phyloP scores from a whole-genome alignment of 495 filamentous ascomycete species.

The Copromyces sp. region DNA sequence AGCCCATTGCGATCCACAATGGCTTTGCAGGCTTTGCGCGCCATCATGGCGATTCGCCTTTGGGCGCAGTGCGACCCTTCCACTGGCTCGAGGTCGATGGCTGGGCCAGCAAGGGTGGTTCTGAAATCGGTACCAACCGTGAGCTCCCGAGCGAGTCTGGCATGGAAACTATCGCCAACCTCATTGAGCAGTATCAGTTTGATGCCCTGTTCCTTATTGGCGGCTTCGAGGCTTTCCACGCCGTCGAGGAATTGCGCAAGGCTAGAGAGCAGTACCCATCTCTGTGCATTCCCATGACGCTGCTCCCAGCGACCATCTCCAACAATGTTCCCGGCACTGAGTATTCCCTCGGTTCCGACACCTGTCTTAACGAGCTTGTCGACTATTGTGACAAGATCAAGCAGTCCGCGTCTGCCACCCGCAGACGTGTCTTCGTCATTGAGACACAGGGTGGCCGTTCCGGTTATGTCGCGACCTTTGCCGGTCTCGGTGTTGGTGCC shows the following conservation, averaged over 20 bases:
- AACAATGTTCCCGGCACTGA: conserved; percentile 98
- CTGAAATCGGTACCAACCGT: conserved; percentile 96
- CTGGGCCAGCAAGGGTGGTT: conserved; percentile 95
- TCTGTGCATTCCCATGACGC: conserved; percentile 85
- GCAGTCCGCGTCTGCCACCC: conserved; percentile 87
- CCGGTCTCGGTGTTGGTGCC: conserved; percentile 80
- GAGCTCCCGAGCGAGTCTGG: conserved; percentile 77
- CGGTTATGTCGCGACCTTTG: conserved; percentile 87
- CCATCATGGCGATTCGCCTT: conserved; percentile 73
- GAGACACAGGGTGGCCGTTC: conserved; percentile 94
- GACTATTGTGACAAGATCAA: conserved; percentile 95
- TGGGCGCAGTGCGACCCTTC: conserved; percentile 70
- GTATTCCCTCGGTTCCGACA: conserved; percentile 93
- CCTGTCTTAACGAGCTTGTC: conserved; percentile 93
- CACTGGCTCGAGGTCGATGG: conserved; percentile 88
- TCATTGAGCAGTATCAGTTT: conserved; percentile 78
- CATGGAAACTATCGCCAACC: conserved; percentile 69
- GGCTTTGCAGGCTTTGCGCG: conserved; percentile 92
- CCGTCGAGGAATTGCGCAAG: conserved; percentile 74
- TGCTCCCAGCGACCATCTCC: conserved; percentile 92
- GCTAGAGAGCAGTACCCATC: conserved; percentile 67
- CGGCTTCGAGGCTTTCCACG: conserved; percentile 95
- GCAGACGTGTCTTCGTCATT: conserved; percentile 90
- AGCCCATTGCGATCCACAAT: conserved; percentile 86
- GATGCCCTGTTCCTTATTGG: conserved; percentile 89